These are phyloP conservation scores for Phyllosticta capitalensis DNA, from an alignment of 2,329 filamentous ascomycete genomes.

Conservation along the genomic window DNA sequence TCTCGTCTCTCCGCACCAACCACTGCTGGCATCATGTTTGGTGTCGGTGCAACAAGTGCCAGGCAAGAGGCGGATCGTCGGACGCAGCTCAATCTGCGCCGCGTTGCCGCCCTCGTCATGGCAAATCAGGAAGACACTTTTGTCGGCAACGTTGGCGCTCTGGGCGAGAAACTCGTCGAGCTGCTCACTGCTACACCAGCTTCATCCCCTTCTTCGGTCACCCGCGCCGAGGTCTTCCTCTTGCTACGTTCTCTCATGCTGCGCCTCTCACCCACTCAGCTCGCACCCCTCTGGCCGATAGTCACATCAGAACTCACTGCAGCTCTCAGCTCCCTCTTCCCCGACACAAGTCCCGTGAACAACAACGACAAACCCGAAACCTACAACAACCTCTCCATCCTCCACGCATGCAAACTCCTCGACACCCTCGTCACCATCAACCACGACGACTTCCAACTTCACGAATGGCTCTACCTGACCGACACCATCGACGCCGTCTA, in stretches of 20 bases:
- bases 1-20: constrained; percentile 72
- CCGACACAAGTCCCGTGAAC: constrained; percentile 30
- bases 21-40: constrained; percentile 93
- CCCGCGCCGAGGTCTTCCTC: constrained; percentile 82
- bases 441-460: constrained; percentile 94
- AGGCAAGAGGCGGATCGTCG: constrained; percentile 90
- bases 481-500: constrained; percentile 97
- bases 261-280: constrained; percentile 66
- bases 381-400: constrained; percentile 65
- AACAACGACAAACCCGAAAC: constrained; percentile 50
- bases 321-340: constrained; percentile 64
- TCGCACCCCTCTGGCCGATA: constrained; percentile 81
- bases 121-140: constrained; percentile 71
- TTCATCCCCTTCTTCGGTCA: constrained; percentile 85
- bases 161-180: constrained; percentile 80
- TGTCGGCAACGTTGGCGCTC: constrained; percentile 59
- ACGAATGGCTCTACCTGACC: constrained; percentile 95
- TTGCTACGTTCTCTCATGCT: constrained; percentile 73
- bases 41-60: constrained; percentile 90
- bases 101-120: constrained; percentile 70
- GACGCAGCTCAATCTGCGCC: constrained; percentile 79
- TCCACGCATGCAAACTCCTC: constrained; percentile 90
- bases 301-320: constrained; percentile 78
- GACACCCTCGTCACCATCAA: constrained; percentile 78
- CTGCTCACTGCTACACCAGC: constrained; percentile 73